phyloP scores from a whole-genome alignment of 2,329 filamentous ascomycete genomes.

The Thielaviopsis musarum region DNA sequence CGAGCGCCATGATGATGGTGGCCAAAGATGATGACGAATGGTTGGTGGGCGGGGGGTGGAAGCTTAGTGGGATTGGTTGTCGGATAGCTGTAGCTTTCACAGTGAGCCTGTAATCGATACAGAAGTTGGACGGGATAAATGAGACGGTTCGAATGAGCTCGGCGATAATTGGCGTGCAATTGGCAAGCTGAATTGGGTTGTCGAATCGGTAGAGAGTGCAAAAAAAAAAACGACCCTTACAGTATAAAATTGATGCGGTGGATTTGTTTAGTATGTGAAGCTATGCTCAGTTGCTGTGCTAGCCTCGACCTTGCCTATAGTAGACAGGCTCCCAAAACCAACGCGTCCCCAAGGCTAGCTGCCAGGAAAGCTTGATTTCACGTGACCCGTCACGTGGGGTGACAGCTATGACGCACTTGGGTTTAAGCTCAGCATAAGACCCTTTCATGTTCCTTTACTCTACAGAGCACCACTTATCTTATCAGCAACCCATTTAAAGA shows the following conservation, averaged over 20 bases:
- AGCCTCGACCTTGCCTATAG: conserved; percentile 6
- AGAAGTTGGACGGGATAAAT: neutral
- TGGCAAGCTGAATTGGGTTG: neutral
- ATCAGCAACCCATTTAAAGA: neutral
- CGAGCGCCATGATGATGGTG: conserved; percentile 67
- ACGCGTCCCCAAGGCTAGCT: conserved; percentile 6
- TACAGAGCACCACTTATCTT: too few relatives aligned
- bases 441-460: too few relatives aligned
- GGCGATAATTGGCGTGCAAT: neutral
- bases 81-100: neutral
- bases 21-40: neutral
- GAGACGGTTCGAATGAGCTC: neutral
- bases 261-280: neutral
- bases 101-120: neutral
- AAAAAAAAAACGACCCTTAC: neutral
- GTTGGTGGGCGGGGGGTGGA: neutral
- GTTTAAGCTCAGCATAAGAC: too few relatives aligned
- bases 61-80: neutral
- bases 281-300: neutral
- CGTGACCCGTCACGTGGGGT: neutral
- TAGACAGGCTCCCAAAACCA: conserved; percentile 7
- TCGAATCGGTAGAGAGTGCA: neutral
- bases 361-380: neutral
- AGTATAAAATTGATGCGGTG: neutral
- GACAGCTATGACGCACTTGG: neutral